phyloP scores from a whole-genome alignment of 2,329 filamentous ascomycete species.

The Penicillium sp. region DNA sequence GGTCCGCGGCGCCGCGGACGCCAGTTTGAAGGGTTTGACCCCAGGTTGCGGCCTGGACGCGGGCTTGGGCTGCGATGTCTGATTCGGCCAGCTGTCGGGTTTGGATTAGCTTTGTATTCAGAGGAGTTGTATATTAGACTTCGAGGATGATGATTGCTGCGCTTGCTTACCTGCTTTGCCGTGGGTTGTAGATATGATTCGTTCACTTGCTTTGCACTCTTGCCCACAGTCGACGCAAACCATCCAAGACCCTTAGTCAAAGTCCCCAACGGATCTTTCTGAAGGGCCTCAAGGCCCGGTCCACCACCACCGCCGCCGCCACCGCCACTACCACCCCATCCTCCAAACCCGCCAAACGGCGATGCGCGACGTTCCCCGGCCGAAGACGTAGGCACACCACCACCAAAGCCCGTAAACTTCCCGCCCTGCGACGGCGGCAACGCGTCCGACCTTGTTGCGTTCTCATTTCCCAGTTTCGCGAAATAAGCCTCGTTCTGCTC shows the following conservation, averaged over 20 bases:
- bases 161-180: constrained; percentile 70
- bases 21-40: constrained; percentile 66
- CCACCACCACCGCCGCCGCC: constrained; percentile 47
- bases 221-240: constrained; percentile 85
- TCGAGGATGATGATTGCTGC: not conserved
- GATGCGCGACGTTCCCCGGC: constrained; percentile 31
- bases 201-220: constrained; percentile 89
- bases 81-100: constrained; percentile 72
- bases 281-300: constrained; percentile 81
- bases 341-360: constrained; percentile 28
- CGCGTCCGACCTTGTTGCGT: constrained; percentile 72
- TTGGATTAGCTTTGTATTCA: not conserved
- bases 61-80: constrained; percentile 73
- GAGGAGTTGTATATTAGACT: not conserved
- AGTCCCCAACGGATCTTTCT: constrained; percentile 85
- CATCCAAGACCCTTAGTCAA: constrained; percentile 92
- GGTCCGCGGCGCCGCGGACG: constrained; percentile 74
- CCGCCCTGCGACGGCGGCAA: constrained; percentile 88
- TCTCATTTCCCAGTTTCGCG: constrained; percentile 78
- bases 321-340: constrained; percentile 22
- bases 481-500: constrained; percentile 85
- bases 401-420: constrained; percentile 90
- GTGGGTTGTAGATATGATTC: constrained; percentile 91
- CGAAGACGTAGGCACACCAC: constrained; percentile 63
- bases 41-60: constrained; percentile 58